Evolutionary conservation across 345 rosid species (phyloP), one percentile per base, ranked within the genome.

Genomic region (Populus alba): DNA sequence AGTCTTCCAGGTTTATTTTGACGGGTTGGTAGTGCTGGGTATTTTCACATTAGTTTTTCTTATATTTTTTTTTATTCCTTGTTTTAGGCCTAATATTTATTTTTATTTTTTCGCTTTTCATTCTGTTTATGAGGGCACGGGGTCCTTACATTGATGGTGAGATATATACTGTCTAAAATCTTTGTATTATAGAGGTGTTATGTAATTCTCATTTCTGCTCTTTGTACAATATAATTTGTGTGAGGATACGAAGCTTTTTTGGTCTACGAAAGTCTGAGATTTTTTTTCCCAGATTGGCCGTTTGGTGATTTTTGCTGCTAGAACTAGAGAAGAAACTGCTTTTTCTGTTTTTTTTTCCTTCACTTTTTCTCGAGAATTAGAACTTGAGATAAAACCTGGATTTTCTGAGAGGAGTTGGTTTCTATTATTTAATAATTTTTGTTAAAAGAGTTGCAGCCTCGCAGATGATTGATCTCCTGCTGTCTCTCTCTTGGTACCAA

Each of bases 221-320:
- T 12, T 55, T 82, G 89, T 85, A 84, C 87, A 79, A 85, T 83
- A 81, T 81, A 83, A 77, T 68, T 84, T 84, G 91, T 85, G 86
- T 81, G 88, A 82, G 73, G 88, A 74, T 73, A 80, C 79, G 66
- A 49, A 69, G 63, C 79, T 43, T 74, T 85, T 33, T 39, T 80
- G 81, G 82, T 74, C 82, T 66, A 37, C 61, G 43, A 66, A 65
- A 69, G 33, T 63, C 61, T 25, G 70, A 38, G 77, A 18, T n/a
- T 41, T 9, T 82, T 80, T 74, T 77, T 76, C 71, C 53, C 53
- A 12, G 59, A 51, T n/a, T 65, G 70, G 66, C 9, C 63, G 4
- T 22, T 22, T 10, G 63, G 29, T 23, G 65, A 4, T 10, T 3
- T n/a, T 59, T n/a, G 63, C 2, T n/a, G 63, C 63, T 10, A 23